These are phyloP conservation scores for Thuidium tamariscinum DNA, from an alignment of 225 moss, liverwort and hornwort species.

Conservation along the genomic window DNA sequence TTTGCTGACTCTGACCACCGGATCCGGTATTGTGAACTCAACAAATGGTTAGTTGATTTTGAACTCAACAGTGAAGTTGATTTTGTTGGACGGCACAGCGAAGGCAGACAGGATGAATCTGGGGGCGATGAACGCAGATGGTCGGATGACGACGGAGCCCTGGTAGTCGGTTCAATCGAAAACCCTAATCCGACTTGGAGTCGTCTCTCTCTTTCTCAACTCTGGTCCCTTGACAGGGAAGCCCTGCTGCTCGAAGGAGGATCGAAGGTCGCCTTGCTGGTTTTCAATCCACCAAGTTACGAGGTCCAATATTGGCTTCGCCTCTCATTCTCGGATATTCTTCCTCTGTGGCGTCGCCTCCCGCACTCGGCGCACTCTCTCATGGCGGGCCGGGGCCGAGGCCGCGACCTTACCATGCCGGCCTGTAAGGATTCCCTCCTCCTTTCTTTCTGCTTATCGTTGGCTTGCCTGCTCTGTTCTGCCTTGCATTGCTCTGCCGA, in stretches of 20 bases:
- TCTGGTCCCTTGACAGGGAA: not conserved
- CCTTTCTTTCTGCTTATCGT: not conserved
- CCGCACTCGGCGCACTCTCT: conserved; percentile 1
- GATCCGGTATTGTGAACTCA: too few relatives aligned
- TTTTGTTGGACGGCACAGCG: too few relatives aligned
- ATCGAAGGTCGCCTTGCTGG: not conserved
- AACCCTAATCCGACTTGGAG: conserved; percentile 1
- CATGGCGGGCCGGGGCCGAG: conserved; percentile 63
- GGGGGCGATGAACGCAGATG: not conserved
- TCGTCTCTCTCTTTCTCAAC: not conserved
- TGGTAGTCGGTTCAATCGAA: not conserved
- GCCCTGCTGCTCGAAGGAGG: not conserved
- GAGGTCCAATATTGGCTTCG: not conserved
- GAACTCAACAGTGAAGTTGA: too few relatives aligned
- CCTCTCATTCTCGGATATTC: not conserved
- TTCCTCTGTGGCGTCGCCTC: not conserved
- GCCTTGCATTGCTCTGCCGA: not conserved
- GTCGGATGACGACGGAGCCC: not conserved
- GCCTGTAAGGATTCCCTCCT: conserved; percentile 24
- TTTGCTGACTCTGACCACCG: too few relatives aligned
- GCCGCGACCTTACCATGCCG: conserved; percentile 57
- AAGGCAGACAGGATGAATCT: not conserved
- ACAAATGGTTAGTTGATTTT: too few relatives aligned
- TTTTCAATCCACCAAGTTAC: not conserved
- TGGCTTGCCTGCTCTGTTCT: not conserved